A percentile compares a stretch with the other conserved stretches of the same genome.
Conservation (phyloP, 2,329 filamentous ascomycete genomes). For the Fusarium buxicola region DNA sequence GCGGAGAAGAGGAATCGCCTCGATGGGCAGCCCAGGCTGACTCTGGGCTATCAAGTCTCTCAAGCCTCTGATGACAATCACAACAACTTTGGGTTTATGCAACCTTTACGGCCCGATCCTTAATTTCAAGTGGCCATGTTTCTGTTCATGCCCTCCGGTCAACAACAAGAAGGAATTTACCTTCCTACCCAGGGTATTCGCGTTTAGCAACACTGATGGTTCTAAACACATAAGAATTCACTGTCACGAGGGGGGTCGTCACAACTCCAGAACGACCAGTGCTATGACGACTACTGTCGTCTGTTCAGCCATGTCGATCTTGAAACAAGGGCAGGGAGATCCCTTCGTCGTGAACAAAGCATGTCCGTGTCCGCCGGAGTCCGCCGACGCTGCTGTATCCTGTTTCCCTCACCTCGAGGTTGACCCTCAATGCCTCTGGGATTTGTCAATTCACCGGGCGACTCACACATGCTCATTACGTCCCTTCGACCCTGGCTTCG, state of each 20-base stretch:
- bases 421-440: not conserved
- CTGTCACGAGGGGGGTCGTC: not conserved
- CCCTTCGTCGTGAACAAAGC: not conserved
- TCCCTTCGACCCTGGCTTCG: not conserved
- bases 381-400: not conserved
- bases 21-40: conserved; percentile 12
- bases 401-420: conserved; percentile 7
- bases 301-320: conserved; percentile 20
- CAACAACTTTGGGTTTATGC: conserved; percentile 26
- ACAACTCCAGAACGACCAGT: not conserved
- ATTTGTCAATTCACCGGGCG: not conserved
- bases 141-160: conserved; percentile 21
- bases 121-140: conserved; percentile 23
- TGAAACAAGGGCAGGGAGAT: conserved; percentile 18
- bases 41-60: not conserved
- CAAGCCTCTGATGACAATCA: conserved; percentile 2
- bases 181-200: conserved; percentile 7
- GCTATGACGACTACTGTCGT: not conserved
- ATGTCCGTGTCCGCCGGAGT: not conserved
- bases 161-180: conserved; percentile 3
- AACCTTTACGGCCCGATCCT: conserved; percentile 27
- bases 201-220: not conserved
- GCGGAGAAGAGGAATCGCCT: conserved; percentile 16
- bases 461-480: not conserved
- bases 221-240: not conserved